Percentiles rank a stretch among this genome's conserved stretches.
Evolutionary conservation across 441 rosid species (phyloP).

Genomic region (Populus hybrid): DNA sequence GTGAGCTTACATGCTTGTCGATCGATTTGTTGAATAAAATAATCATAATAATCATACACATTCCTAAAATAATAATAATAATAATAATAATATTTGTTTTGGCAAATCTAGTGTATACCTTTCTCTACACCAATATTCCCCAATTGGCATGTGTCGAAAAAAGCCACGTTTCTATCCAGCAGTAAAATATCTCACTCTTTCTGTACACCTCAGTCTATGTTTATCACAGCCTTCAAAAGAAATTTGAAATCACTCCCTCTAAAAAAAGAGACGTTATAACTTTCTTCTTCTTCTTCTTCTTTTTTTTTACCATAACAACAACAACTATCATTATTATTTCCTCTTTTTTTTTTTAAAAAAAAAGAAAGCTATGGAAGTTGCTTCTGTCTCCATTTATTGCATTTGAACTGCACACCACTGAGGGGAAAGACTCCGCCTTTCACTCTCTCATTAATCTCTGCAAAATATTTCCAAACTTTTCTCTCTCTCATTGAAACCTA

Average conservation of each 20-base stretch:
- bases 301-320: background rate
- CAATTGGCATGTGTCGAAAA: background rate
- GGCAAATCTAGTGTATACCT: background rate
- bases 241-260: conserved; percentile 53
- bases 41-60: too few species aligned
- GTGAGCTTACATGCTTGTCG: background rate
- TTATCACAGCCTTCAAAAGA: conserved; percentile 12
- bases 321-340: background rate
- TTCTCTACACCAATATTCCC: background rate
- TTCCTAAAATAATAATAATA: too few species aligned
- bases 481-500: background rate
- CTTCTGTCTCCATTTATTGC: conserved; percentile 33
- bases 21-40: too few species aligned
- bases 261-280: conserved; percentile 45
- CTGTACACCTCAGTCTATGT: background rate
- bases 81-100: too few species aligned
- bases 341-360: conserved; percentile 9
- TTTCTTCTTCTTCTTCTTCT: background rate
- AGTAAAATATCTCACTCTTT: background rate
- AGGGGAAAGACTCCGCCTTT: conserved; percentile 11
- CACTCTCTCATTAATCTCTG: conserved; percentile 15
- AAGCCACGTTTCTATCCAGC: background rate
- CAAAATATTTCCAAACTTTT: background rate
- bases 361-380: conserved; percentile 12
- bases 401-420: conserved; percentile 22